Base-by-base conservation (phyloP, 1,284 basidiomycete genomes). In the Phylloporus sp. region DNA sequence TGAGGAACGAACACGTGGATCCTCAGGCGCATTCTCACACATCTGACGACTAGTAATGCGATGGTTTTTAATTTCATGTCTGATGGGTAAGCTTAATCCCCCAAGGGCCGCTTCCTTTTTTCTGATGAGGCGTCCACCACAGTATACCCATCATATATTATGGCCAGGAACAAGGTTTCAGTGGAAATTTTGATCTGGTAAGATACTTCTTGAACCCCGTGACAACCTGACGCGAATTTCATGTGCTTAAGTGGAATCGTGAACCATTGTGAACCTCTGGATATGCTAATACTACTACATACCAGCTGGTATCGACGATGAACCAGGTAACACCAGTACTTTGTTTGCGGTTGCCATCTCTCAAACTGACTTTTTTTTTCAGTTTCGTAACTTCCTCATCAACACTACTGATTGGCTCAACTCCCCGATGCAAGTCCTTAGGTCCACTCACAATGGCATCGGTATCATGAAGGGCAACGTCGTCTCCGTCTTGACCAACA, bases 141-240 rank as follows among this genome's bases (percentile, higher is more conserved):
- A 84, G 85, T 47, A 87, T 93, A 64, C 92, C 92, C 0, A 86
- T 93, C 60, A 81, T 92, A n/a, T 94, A 93, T 74, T 92, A 92
- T 69, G 92, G 93, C 24, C 89, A 91, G 75, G 91, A 93, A 69
- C 91, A 92, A 71, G 79, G 82, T 56, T 85, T 90, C 71, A 76
- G 76, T 56, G 91, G 90, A 47, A 75, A 72, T 67, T 75, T 69
- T 10, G 90, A 92, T 71, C 91, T 90, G 40, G 88, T 88, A 72
- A 72, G 82, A 67, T 42, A 32, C 28, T 44, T 40, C 8, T 20
- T 4, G 59, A 37, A 15, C 24, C 20, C 6, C n/a, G 42, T 46
- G 11, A n/a, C 44, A 39, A 11, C 29, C 56, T 44, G 56, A 40
- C 46, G 24, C 34, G 56, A 58, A 56, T 26, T 37, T 40, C 34